Conservation (phyloP, 805 yeast species). For the Komagataella kurtzmanii region DNA sequence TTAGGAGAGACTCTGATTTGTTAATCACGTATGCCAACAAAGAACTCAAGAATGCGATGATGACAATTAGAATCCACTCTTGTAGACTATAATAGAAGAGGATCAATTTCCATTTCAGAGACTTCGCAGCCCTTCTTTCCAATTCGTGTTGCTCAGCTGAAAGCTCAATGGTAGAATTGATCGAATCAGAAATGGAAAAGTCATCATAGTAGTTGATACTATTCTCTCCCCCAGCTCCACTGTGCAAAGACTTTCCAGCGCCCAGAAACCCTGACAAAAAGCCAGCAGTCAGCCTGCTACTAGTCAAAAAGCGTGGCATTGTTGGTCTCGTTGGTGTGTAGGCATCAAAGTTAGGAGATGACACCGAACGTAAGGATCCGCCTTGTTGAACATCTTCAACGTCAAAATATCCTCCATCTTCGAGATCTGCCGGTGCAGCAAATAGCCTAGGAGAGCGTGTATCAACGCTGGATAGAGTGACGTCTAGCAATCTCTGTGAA, state of each 20-base stretch:
- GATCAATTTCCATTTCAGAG: conserved; percentile 6
- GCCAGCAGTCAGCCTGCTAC: not conserved
- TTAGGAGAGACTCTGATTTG: conserved; percentile 28
- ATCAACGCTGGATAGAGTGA: not conserved
- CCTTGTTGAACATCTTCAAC: not conserved
- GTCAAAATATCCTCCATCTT: not conserved
- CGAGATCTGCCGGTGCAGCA: not conserved
- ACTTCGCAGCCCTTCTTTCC: conserved; percentile 12
- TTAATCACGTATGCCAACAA: conserved; percentile 36
- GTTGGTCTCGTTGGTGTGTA: not conserved
- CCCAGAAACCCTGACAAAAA: not conserved
- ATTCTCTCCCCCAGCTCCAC: not conserved
- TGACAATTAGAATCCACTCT: conserved; percentile 34
- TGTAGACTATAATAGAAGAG: conserved; percentile 23
- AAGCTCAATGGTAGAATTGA: conserved; percentile 30
- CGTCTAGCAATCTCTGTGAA: not conserved
- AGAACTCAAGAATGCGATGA: conserved; percentile 31
- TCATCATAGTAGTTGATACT: conserved; percentile 33
- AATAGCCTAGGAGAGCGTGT: not conserved
- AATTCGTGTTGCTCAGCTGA: conserved; percentile 26
- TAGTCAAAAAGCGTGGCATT: not conserved
- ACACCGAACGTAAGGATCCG: not conserved
- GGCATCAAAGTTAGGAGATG: not conserved
- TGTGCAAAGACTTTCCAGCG: not conserved
- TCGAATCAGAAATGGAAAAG: conserved; percentile 52